phyloP scores from a whole-genome alignment of 1,284 basidiomycete genomes.

The Neonothopanus nambi region DNA sequence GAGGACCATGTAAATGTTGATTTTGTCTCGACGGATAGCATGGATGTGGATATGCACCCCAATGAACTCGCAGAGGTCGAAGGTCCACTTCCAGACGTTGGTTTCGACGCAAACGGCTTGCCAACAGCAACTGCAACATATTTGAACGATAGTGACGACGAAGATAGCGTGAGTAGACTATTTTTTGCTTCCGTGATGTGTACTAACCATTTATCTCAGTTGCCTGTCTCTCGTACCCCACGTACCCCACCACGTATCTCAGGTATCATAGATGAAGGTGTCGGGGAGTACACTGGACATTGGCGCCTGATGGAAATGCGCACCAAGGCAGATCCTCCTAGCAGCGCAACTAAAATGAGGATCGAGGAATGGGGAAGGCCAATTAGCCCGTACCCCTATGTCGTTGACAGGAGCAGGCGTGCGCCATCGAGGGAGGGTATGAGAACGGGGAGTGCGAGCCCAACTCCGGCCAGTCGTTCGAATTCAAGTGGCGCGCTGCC shows the following conservation, averaged over 20 bases:
- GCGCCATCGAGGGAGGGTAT: not conserved
- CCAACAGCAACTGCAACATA: not conserved
- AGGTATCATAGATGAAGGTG: conserved; percentile 24
- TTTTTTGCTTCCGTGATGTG: not conserved
- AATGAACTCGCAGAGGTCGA: conserved; percentile 16
- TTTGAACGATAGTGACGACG: conserved; percentile 21
- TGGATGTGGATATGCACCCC: conserved; percentile 20
- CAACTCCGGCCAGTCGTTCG: not conserved
- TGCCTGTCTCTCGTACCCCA: not conserved
- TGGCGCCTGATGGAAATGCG: conserved; percentile 54
- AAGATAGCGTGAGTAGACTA: conserved; percentile 13
- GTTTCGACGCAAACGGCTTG: conserved; percentile 2
- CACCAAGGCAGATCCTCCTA: conserved; percentile 69
- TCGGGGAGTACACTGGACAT: conserved; percentile 67
- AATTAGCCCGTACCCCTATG: conserved; percentile 60
- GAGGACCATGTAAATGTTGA: not conserved
- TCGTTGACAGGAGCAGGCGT: conserved; percentile 16
- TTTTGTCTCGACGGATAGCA: conserved; percentile 18
- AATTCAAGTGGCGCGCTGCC: not conserved
- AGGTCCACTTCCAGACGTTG: conserved; percentile 5
- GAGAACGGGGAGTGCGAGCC: conserved; percentile 11
- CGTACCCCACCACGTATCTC: not conserved
- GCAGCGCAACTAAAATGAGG: conserved; percentile 48
- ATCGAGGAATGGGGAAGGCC: conserved; percentile 68
- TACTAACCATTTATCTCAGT: conserved; percentile 1